Conservation (phyloP, 371 early-diverging fungal species). For the Catenaria anguillulae region DNA sequence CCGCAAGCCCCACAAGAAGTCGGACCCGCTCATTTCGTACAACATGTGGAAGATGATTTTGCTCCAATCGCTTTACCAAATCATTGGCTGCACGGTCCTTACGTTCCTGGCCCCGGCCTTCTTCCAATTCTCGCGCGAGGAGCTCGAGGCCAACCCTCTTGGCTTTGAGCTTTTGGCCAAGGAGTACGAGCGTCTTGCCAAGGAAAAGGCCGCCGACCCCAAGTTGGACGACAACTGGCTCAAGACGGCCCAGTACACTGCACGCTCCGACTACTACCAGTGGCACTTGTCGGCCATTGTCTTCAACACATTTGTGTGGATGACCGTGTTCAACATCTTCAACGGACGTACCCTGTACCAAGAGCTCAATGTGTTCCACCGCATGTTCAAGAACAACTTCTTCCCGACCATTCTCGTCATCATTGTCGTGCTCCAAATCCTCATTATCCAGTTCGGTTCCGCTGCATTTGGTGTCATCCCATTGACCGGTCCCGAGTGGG, state of each 20-base stretch:
- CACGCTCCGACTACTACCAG: background rate
- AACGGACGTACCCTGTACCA: slow-evolving; percentile 17
- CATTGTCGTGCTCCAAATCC: slow-evolving; percentile 52
- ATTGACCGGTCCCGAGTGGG: slow-evolving; percentile 61
- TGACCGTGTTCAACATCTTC: slow-evolving; percentile 82
- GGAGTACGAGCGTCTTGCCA: slow-evolving; percentile 10
- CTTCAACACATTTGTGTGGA: slow-evolving; percentile 89
- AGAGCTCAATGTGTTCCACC: slow-evolving; percentile 68
- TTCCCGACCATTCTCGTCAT: slow-evolving; percentile 58
- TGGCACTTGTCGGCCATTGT: slow-evolving; percentile 56
- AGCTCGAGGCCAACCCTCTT: too few species aligned
- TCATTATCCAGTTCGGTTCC: slow-evolving; percentile 80
- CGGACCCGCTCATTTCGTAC: slow-evolving; percentile 66
- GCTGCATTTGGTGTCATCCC: slow-evolving; percentile 70
- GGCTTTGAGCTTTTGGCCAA: slow-evolving; percentile 5
- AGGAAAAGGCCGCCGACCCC: too few species aligned
- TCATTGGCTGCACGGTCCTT: slow-evolving; percentile 41
- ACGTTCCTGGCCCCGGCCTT: slow-evolving; percentile 42
- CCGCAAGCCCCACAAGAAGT: slow-evolving; percentile 58
- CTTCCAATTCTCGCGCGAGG: slow-evolving; percentile 24
- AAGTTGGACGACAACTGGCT: too few species aligned
- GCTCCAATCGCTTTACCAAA: slow-evolving; percentile 73
- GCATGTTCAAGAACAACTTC: slow-evolving; percentile 54
- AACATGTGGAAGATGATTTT: slow-evolving; percentile 87
- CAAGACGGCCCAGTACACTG: too few species aligned